These are phyloP conservation scores for Macrophomina phaseolina DNA, from an alignment of 2,329 filamentous ascomycete species.

Conservation along the genomic window DNA sequence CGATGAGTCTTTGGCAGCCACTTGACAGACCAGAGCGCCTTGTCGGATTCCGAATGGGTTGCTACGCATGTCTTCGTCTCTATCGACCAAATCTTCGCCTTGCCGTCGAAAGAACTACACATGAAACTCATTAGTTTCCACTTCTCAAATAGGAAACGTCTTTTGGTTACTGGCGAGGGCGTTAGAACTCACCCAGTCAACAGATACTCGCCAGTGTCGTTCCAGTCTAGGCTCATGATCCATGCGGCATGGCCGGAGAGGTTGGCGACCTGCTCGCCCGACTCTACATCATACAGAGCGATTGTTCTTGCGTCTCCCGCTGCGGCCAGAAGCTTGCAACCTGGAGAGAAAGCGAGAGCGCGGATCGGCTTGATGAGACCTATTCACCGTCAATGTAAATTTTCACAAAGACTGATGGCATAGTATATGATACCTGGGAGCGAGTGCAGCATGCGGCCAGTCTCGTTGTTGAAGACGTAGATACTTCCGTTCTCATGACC, in stretches of 20 bases:
- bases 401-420: too few relatives aligned
- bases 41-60: conserved; percentile 84
- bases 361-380: conserved; percentile 88
- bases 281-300: conserved; percentile 87
- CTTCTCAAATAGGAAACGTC: neutral
- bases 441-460: conserved; percentile 82
- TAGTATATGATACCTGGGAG: conserved; percentile 50
- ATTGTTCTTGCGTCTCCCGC: conserved; percentile 89
- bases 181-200: conserved; percentile 68
- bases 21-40: conserved; percentile 46
- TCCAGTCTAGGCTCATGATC: conserved; percentile 94
- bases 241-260: conserved; percentile 80
- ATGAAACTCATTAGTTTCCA: neutral
- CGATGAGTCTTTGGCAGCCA: conserved; percentile 46
- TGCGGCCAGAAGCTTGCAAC: conserved; percentile 81
- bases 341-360: conserved; percentile 85
- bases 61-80: conserved; percentile 84
- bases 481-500: conserved; percentile 91
- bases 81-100: conserved; percentile 94
- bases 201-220: conserved; percentile 87
- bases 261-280: conserved; percentile 90
- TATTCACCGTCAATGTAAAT: conserved; percentile 39
- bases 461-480: conserved; percentile 95
- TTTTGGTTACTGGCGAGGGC: neutral
- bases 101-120: conserved; percentile 79